These are phyloP conservation scores for Ophiocordyceps camponoti-leonardi DNA, from an alignment of 2,329 filamentous ascomycete genomes.

Conservation along the genomic window DNA sequence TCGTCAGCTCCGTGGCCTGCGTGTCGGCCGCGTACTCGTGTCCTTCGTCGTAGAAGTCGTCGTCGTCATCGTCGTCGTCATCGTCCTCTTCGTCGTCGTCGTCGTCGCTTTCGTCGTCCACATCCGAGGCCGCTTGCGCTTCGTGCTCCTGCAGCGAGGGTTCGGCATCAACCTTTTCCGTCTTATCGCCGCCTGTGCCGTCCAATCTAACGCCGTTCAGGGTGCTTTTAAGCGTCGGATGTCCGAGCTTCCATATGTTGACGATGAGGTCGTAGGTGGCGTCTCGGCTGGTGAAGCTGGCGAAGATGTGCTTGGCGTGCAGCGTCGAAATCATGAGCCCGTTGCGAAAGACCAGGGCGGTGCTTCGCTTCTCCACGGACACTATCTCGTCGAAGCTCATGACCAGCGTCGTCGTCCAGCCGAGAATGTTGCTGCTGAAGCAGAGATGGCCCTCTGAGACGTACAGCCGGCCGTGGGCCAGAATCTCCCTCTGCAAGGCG, in stretches of 20 bases:
- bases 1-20: conserved; percentile 20
- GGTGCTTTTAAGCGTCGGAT: conserved; percentile 80
- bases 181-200: conserved; percentile 74
- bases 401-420: conserved; percentile 93
- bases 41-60: conserved; percentile 64
- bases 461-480: conserved; percentile 84
- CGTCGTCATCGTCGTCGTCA: conserved; percentile 53
- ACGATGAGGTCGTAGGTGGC: conserved; percentile 94
- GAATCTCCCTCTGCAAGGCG: conserved; percentile 84
- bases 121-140: conserved; percentile 30
- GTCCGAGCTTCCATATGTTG: conserved; percentile 95
- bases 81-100: conserved; percentile 51
- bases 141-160: conserved; percentile 15
- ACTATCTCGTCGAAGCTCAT: conserved; percentile 98
- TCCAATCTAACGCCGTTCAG: conserved; percentile 76
- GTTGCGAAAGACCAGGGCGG: conserved; percentile 89
- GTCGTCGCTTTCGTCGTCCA: conserved; percentile 48
- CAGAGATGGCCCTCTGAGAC: conserved; percentile 95
- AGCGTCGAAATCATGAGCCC: conserved; percentile 92
- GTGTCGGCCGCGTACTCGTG: conserved; percentile 58
- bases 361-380: conserved; percentile 91
- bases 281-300: conserved; percentile 85
- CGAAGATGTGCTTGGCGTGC: conserved; percentile 89
- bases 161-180: conserved; percentile 55
- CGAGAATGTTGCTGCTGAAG: conserved; percentile 97